Evolutionary conservation across 305 asterid species (phyloP), one percentile per base, ranked within the genome.

Genomic region (Solanum aculeatissimum): DNA sequence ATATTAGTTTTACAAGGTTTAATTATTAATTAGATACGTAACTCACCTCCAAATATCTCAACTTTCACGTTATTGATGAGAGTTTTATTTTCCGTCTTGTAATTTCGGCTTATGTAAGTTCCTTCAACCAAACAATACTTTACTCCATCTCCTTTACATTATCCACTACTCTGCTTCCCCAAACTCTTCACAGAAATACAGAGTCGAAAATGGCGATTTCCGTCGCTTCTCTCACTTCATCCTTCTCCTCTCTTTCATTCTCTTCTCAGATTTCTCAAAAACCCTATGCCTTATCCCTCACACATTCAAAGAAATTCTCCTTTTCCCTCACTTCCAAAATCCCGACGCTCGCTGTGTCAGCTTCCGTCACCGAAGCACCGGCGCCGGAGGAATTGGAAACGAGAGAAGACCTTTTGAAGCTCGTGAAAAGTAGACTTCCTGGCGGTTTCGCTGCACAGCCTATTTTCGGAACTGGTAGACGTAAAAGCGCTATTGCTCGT

Each of bases 371-470:
- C 54, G 91, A 83, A 38, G 86, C 57, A 85, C 91, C 81, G 82
- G 86, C 45, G 68, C 80, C 23, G 89, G 74, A n/a, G 84, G 92
- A 87, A 4, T 32, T 89, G 32, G 96, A 91, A 83, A 87, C 97
- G 0, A 29, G 47, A 18, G 91, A 78, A 10, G 95, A 95, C 83
- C 80, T 96, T 84, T 86, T 87, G 86, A 87, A 89, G 62, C 80
- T 88, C 19, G 99, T 96, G n/a, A 95, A 96, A 84, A 88, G 98
- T 9, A 90, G 97, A 83, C 95, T 96, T 60, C 98, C 98, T 0
- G 98, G 98, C 6, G 98, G 99, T 18, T 95, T 96, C 77, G 98
- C 98, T 0, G 97, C 98, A 49, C 99, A 96, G 91, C 92, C 83
- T 43, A 89, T 96, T 6, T 85, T 93, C 51, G 98, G 98, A 53